These are phyloP conservation scores for Ambrosia artemisiifolia DNA, from an alignment of 129 eudicot genomes.

Conservation along the genomic window DNA sequence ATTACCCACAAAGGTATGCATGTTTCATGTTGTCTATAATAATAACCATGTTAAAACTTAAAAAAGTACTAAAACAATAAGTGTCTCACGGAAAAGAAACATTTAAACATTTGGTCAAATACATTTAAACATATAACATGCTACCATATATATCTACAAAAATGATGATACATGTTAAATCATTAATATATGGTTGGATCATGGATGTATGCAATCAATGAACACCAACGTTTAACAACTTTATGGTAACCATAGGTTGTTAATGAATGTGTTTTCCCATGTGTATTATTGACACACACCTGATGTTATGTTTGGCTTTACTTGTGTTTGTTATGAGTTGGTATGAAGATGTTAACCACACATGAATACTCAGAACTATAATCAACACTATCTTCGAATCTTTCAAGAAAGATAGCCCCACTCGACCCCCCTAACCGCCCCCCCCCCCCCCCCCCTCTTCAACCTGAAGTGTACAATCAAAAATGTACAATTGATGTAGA, in stretches of 20 bases:
- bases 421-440: background rate
- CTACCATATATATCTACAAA: background rate
- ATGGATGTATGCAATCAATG: background rate
- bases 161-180: background rate
- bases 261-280: background rate
- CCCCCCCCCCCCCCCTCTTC: background rate
- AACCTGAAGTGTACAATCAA: constrained; percentile 1
- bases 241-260: constrained; percentile 8
- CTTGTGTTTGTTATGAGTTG: constrained; percentile 36
- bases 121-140: background rate
- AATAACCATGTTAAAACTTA: too few species aligned
- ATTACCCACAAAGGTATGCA: too few species aligned
- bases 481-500: constrained; percentile 17
- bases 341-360: constrained; percentile 30
- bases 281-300: constrained; percentile 13
- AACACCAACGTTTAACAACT: background rate
- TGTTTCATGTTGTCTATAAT: too few species aligned
- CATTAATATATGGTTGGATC: background rate
- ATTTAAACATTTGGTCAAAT: too few species aligned
- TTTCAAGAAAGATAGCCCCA: constrained; percentile 15
- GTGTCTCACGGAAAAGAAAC: too few species aligned
- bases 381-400: constrained; percentile 26
- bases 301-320: constrained; percentile 30
- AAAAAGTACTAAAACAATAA: too few species aligned
- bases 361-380: constrained; percentile 14